A percentile compares a stretch with the other conserved stretches of the same genome.
These are phyloP conservation scores for Debaryomycetaceae sp. DNA, from an alignment of 1,139 yeast genomes.

Conservation along the genomic window DNA sequence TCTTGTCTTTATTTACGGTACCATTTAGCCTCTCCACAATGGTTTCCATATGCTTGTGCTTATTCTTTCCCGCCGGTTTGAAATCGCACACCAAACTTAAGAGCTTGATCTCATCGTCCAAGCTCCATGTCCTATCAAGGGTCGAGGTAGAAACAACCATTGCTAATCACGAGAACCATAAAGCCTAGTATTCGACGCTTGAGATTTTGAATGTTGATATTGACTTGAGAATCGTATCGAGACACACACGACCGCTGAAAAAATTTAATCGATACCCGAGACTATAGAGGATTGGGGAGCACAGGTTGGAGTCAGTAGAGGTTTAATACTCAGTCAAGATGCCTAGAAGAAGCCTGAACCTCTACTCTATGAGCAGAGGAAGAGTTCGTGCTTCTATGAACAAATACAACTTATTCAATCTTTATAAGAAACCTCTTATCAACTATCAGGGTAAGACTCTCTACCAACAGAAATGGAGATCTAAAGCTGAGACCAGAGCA, in stretches of 20 bases:
- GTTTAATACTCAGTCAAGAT: constrained; percentile 20
- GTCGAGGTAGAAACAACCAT: background rate
- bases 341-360: constrained; percentile 61
- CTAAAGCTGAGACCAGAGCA: constrained; percentile 89
- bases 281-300: background rate
- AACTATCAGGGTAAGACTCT: constrained; percentile 56
- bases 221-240: too few relatives aligned
- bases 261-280: constrained; percentile 4
- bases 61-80: constrained; percentile 62
- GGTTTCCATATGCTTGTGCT: constrained; percentile 55
- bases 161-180: background rate
- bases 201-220: too few relatives aligned
- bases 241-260: background rate
- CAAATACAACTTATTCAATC: constrained; percentile 85
- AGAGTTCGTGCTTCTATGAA: constrained; percentile 89
- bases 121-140: constrained; percentile 44
- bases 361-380: constrained; percentile 63
- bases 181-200: too few relatives aligned
- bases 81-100: constrained; percentile 64
- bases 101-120: constrained; percentile 63
- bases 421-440: constrained; percentile 63
- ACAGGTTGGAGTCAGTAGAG: background rate
- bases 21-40: constrained; percentile 54
- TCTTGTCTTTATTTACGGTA: constrained; percentile 13
- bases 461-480: constrained; percentile 87